These are phyloP conservation scores for Mortierella sp. DNA, from an alignment of 371 early-diverging fungal genomes.

Conservation along the genomic window DNA sequence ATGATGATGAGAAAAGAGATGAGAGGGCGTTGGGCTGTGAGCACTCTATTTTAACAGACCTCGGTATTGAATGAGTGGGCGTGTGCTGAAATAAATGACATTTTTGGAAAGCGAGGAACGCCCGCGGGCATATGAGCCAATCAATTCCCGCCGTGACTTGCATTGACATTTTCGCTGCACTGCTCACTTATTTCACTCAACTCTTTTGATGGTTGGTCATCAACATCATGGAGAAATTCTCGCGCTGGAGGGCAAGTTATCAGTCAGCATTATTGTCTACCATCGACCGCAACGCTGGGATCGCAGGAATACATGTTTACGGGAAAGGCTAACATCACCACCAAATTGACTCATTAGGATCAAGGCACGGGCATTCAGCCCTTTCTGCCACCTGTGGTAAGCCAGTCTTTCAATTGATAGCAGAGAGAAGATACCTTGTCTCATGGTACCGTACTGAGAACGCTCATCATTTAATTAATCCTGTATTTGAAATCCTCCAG, in stretches of 20 bases:
- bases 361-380: slow-evolving; percentile 91
- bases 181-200: too few relatives aligned
- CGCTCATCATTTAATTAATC: not conserved
- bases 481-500: slow-evolving; percentile 13
- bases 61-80: too few relatives aligned
- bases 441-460: not conserved
- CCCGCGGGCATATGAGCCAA: not conserved
- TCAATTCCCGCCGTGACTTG: not conserved
- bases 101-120: too few relatives aligned
- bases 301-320: not conserved
- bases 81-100: too few relatives aligned
- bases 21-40: too few relatives aligned
- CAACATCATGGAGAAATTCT: slow-evolving; percentile 73
- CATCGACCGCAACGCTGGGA: not conserved
- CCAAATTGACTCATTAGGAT: slow-evolving; percentile 62
- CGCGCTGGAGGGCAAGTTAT: slow-evolving; percentile 74
- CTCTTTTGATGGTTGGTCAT: too few relatives aligned
- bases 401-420: not conserved
- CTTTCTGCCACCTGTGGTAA: slow-evolving; percentile 85
- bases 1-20: too few relatives aligned
- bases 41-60: too few relatives aligned
- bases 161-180: too few relatives aligned
- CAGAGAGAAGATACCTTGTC: not conserved
- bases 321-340: slow-evolving; percentile 3
- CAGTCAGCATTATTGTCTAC: not conserved